Percentiles rank a stretch among this genome's conserved stretches.
Evolutionary conservation across 2,329 filamentous ascomycete species (phyloP).

Genomic region (Exophiala xenobiotica): DNA sequence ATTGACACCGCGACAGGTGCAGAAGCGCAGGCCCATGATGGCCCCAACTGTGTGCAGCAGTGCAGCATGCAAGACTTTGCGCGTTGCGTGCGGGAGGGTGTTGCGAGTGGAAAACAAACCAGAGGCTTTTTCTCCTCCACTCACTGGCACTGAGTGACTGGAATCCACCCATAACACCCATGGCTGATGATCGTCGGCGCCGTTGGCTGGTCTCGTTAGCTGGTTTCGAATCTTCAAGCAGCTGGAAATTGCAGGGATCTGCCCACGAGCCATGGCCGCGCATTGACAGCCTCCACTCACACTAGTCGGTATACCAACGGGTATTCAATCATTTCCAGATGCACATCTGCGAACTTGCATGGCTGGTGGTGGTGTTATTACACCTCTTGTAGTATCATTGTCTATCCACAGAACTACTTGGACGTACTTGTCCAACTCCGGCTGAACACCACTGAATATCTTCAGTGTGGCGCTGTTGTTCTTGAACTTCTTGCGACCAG

Average conservation of each 20-base stretch:
- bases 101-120: too few species aligned
- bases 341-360: too few species aligned
- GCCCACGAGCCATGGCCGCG: constrained; percentile 1
- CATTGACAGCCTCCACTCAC: background rate
- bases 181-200: constrained; percentile 23
- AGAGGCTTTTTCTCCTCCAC: background rate
- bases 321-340: background rate
- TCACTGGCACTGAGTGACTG: too few species aligned
- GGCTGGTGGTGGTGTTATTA: too few species aligned
- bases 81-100: background rate
- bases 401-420: too few species aligned
- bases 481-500: too few species aligned
- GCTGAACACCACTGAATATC: too few species aligned
- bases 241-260: constrained; percentile 25
- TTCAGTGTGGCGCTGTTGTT: too few species aligned
- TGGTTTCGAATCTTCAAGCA: constrained; percentile 23
- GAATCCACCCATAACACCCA: too few species aligned
- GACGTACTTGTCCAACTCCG: too few species aligned
- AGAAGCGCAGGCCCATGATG: constrained; percentile 1
- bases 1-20: constrained; percentile 5
- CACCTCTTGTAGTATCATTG: too few species aligned
- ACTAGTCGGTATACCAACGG: background rate
- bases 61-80: constrained; percentile 10
- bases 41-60: too few species aligned
- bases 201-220: constrained; percentile 32